A percentile compares a stretch with the other conserved stretches of the same genome.
phyloP scores from a whole-genome alignment of 2,329 filamentous ascomycete species.

The Fusarium proliferatum region DNA sequence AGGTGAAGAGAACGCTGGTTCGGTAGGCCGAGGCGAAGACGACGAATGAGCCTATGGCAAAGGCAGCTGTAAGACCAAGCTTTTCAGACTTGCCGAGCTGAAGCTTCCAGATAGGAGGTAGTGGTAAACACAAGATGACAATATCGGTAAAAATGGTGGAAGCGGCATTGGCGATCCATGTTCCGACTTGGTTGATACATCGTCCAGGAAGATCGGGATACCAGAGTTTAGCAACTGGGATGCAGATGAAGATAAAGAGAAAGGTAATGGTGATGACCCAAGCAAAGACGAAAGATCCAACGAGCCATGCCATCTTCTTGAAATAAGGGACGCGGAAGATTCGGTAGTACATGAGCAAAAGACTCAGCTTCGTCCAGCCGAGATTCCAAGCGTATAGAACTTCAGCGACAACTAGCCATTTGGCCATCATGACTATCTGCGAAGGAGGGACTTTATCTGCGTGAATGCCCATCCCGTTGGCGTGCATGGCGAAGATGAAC shows the following conservation, averaged over 20 bases:
- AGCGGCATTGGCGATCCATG: slow-evolving; percentile 62
- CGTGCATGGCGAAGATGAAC: slow-evolving; percentile 61
- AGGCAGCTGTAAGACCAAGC: slow-evolving; percentile 57
- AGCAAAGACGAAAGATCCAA: slow-evolving; percentile 56
- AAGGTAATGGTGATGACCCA: slow-evolving; percentile 62
- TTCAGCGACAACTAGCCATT: slow-evolving; percentile 60
- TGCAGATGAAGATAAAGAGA: slow-evolving; percentile 64
- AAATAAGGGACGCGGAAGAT: slow-evolving; percentile 61
- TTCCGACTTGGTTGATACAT: slow-evolving; percentile 62
- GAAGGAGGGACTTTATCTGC: slow-evolving; percentile 51
- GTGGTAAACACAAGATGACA: slow-evolving; percentile 57
- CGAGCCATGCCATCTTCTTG: slow-evolving; percentile 53
- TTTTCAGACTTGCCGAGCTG: slow-evolving; percentile 56
- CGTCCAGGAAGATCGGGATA: slow-evolving; percentile 56
- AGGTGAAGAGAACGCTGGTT: slow-evolving; percentile 59
- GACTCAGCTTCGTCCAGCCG: slow-evolving; percentile 61
- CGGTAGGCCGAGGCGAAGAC: slow-evolving; percentile 62
- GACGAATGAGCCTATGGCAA: slow-evolving; percentile 59
- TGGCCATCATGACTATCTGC: slow-evolving; percentile 57
- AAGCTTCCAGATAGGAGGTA: slow-evolving; percentile 59
- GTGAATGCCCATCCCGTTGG: slow-evolving; percentile 60
- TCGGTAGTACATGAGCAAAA: slow-evolving; percentile 64
- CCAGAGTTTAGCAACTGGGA: slow-evolving; percentile 62
- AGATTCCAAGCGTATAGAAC: slow-evolving; percentile 61
- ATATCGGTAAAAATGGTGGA: slow-evolving; percentile 61